Conservation (phyloP, 192 early-diverging fungal species). For the Coemansia sp. region DNA sequence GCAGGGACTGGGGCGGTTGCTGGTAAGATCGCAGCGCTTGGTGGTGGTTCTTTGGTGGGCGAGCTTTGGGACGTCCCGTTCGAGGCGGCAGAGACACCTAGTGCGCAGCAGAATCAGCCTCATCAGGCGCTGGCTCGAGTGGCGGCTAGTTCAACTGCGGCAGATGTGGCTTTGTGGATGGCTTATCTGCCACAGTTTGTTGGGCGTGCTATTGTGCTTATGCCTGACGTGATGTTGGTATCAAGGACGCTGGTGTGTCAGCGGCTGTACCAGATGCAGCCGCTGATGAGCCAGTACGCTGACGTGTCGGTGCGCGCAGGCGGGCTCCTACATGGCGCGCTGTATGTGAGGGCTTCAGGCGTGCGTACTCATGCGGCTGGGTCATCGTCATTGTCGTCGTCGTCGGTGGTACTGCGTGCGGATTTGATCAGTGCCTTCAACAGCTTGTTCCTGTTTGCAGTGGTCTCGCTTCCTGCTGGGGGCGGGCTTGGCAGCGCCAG, state of each 20-base stretch:
- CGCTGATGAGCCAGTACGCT: slow-evolving; percentile 56
- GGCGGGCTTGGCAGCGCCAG: slow-evolving; percentile 8
- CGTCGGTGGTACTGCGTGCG: slow-evolving; percentile 7
- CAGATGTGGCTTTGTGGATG: slow-evolving; percentile 42
- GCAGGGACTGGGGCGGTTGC: neutral
- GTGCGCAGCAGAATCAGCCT: neutral
- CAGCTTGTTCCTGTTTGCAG: slow-evolving; percentile 44
- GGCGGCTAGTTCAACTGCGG: slow-evolving; percentile 32
- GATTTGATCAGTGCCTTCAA: slow-evolving; percentile 45
- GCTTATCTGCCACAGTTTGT: slow-evolving; percentile 42
- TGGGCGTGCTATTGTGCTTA: slow-evolving; percentile 40
- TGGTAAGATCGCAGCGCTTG: neutral
- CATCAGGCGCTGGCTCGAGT: slow-evolving; percentile 35
- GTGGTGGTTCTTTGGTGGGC: slow-evolving; percentile 18
- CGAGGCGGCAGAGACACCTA: slow-evolving; percentile 15
- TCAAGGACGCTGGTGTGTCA: slow-evolving; percentile 52
- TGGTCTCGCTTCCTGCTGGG: slow-evolving; percentile 39
- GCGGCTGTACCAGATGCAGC: slow-evolving; percentile 57
- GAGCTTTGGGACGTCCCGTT: slow-evolving; percentile 50
- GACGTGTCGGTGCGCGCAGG: slow-evolving; percentile 38
- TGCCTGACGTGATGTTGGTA: slow-evolving; percentile 50
- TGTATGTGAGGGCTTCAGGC: slow-evolving; percentile 18
- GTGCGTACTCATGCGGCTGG: slow-evolving; percentile 8
- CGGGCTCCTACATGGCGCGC: slow-evolving; percentile 9
- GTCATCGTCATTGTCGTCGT: neutral